phyloP scores from a whole-genome alignment of 306 rosid genomes.

The Prinsepia uniflora region DNA sequence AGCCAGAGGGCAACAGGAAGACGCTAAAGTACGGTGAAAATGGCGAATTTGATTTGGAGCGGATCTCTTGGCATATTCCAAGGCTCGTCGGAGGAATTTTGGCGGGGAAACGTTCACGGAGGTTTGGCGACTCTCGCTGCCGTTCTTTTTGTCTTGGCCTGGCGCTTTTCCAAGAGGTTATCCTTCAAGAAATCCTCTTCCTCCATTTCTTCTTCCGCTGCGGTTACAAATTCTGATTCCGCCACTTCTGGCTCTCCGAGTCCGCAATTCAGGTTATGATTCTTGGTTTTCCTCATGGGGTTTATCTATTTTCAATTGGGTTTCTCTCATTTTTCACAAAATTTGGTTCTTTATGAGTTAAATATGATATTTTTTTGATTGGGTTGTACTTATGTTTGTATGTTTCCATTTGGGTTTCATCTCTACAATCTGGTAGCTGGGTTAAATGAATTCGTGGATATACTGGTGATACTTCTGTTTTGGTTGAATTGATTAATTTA shows the following conservation, averaged over 20 bases:
- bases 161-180: constrained; percentile 31
- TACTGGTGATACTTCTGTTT: background rate
- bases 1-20: background rate
- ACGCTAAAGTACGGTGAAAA: background rate
- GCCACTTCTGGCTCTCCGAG: constrained; percentile 6
- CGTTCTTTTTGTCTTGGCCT: constrained; percentile 38
- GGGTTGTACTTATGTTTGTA: background rate
- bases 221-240: constrained; percentile 23
- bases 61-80: background rate
- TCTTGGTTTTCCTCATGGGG: background rate
- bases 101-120: constrained; percentile 42
- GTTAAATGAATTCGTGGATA: background rate
- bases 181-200: constrained; percentile 17
- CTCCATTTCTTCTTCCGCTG: background rate
- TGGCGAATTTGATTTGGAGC: background rate
- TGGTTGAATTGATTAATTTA: background rate
- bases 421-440: background rate
- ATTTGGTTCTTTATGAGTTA: background rate
- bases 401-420: background rate
- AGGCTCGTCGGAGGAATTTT: constrained; percentile 30
- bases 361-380: constrained; percentile 2
- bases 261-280: constrained; percentile 14
- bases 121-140: constrained; percentile 50
- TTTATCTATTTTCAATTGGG: background rate
- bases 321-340: background rate